Percentiles rank a stretch among this genome's conserved stretches.
Conservation (phyloP, 129 eudicot species). For the Centrapalus pauciflorus region DNA sequence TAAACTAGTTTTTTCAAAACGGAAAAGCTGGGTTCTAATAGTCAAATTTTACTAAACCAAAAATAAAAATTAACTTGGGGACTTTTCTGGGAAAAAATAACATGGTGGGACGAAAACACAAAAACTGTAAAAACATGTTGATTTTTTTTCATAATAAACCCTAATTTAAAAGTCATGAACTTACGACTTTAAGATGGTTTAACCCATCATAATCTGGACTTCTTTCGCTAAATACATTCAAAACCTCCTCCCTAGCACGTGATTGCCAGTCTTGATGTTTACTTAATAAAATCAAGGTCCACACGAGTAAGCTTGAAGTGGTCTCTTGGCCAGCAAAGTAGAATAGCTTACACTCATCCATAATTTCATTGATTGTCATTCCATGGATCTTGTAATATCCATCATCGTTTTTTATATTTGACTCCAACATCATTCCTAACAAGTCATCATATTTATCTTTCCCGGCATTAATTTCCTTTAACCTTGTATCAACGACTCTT, state of each 20-base stretch:
- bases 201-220: background rate
- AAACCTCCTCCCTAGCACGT: conserved; percentile 21
- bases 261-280: conserved; percentile 17
- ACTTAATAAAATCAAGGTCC: conserved; percentile 20
- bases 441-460: background rate
- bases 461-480: background rate
- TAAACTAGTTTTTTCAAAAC: too few relatives aligned
- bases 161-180: too few relatives aligned
- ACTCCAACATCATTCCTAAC: background rate
- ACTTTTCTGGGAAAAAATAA: too few relatives aligned
- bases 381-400: background rate
- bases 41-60: too few relatives aligned
- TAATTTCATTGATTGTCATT: conserved; percentile 12
- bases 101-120: too few relatives aligned
- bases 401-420: background rate
- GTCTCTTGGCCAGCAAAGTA: too few relatives aligned
- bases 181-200: background rate
- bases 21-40: too few relatives aligned
- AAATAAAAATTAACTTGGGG: too few relatives aligned
- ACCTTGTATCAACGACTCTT: background rate
- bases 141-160: too few relatives aligned
- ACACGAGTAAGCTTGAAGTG: conserved; percentile 8
- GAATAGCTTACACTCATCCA: conserved; percentile 19
- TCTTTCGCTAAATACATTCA: background rate
- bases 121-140: too few relatives aligned